These are phyloP conservation scores for Scheffersomyces illinoinensis DNA, from an alignment of 1,139 yeast species.

Conservation along the genomic window DNA sequence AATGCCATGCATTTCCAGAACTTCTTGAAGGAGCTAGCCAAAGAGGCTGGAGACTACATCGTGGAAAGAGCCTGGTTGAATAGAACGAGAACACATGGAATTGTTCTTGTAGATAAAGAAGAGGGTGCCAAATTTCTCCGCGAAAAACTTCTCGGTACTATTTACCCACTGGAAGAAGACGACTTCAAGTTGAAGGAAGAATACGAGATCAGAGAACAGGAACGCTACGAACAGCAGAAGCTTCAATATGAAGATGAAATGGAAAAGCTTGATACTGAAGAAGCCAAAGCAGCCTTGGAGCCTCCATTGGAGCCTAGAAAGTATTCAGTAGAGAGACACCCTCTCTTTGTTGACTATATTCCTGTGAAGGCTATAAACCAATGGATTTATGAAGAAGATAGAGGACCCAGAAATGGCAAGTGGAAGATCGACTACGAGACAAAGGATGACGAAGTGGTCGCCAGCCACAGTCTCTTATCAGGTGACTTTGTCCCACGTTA, in stretches of 20 bases:
- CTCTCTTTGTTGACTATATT: constrained; percentile 42
- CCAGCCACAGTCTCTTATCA: constrained; percentile 42
- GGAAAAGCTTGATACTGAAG: constrained; percentile 10
- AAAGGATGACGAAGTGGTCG: constrained; percentile 35
- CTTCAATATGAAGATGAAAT: constrained; percentile 16
- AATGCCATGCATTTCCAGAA: constrained; percentile 40
- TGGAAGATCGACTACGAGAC: constrained; percentile 42
- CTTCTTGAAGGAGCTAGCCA: constrained; percentile 28
- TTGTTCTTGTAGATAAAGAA: constrained; percentile 38
- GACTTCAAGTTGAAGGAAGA: constrained; percentile 22
- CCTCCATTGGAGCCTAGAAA: constrained; percentile 22
- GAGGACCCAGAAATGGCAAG: constrained; percentile 44
- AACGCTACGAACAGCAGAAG: constrained; percentile 21
- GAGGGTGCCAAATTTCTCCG: constrained; percentile 41
- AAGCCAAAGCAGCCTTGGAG: constrained; percentile 5
- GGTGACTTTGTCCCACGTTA: constrained; percentile 29
- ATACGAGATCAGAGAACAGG: constrained; percentile 22
- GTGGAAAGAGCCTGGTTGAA: constrained; percentile 51
- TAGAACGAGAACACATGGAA: constrained; percentile 41
- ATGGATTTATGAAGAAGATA: constrained; percentile 50
- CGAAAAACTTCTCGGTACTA: constrained; percentile 30
- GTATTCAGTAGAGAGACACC: constrained; percentile 22
- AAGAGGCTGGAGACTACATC: constrained; percentile 21
- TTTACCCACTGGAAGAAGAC: constrained; percentile 32
- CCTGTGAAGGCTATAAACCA: constrained; percentile 47